Percentiles rank a stretch among this genome's conserved stretches.
phyloP scores from a whole-genome alignment of 2,329 filamentous ascomycete genomes.

The Phialophora chinensis region DNA sequence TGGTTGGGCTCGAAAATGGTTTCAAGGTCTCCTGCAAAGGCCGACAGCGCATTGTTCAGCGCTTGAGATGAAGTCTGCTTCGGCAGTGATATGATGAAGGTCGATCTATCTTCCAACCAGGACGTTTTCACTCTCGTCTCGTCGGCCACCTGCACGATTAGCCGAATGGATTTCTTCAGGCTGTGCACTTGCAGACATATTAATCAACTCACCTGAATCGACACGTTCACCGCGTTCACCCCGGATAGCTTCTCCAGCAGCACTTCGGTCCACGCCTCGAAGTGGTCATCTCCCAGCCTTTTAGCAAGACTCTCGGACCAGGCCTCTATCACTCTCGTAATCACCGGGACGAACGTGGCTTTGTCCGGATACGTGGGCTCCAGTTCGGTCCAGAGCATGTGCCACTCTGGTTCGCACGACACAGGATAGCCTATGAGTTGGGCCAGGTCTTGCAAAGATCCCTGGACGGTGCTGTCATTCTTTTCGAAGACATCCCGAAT shows the following conservation, averaged over 20 bases:
- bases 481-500: conserved; percentile 21
- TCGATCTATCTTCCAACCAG: conserved; percentile 2
- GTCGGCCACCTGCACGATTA: conserved; percentile 7
- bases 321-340: conserved; percentile 10
- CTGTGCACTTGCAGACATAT: neutral
- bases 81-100: conserved; percentile 13
- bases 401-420: conserved; percentile 19
- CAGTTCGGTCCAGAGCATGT: conserved; percentile 24
- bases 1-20: conserved; percentile 5
- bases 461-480: conserved; percentile 7
- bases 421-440: conserved; percentile 20
- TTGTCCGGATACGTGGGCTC: conserved; percentile 17
- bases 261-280: conserved; percentile 18
- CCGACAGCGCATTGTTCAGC: neutral
- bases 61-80: conserved; percentile 1
- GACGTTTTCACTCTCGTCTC: conserved; percentile 8
- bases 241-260: conserved; percentile 15
- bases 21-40: conserved; percentile 17
- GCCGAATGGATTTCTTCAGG: neutral
- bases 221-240: conserved; percentile 11
- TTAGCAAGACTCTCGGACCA: conserved; percentile 14
- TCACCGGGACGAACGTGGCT: conserved; percentile 15
- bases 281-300: conserved; percentile 19
- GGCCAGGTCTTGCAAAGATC: conserved; percentile 4
- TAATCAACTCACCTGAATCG: conserved; percentile 12